Conservation (phyloP, 2,329 filamentous ascomycete species). For the Leptographium radiaticola region DNA sequence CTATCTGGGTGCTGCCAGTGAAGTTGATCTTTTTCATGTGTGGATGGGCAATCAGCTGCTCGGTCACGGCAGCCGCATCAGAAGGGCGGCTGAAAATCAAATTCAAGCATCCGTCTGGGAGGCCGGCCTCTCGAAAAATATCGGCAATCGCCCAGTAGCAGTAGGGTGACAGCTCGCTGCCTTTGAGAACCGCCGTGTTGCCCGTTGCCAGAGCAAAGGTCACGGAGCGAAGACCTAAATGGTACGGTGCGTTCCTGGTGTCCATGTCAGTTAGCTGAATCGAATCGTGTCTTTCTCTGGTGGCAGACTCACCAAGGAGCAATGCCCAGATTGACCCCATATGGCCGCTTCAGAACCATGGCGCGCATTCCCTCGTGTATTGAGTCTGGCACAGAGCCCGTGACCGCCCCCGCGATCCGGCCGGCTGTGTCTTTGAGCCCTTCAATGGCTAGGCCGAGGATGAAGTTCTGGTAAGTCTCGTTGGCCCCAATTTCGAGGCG, state of each 20-base stretch:
- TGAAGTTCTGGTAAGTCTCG: too few species aligned
- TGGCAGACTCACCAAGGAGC: constrained; percentile 66
- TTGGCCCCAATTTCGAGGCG: too few species aligned
- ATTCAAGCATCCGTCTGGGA: constrained; percentile 65
- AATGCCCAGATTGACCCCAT: constrained; percentile 66
- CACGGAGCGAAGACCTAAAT: constrained; percentile 41
- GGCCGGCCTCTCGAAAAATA: constrained; percentile 58
- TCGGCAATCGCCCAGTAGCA: constrained; percentile 49
- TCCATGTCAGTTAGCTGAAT: constrained; percentile 12
- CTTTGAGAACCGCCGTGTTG: constrained; percentile 67
- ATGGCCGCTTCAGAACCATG: constrained; percentile 61
- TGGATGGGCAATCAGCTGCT: constrained; percentile 51
- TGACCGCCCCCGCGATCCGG: too few species aligned
- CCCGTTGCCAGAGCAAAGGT: constrained; percentile 58
- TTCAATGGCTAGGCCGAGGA: too few species aligned
- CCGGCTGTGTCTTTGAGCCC: too few species aligned
- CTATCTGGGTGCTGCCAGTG: constrained; percentile 64
- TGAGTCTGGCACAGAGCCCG: too few species aligned
- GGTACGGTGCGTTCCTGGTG: constrained; percentile 43
- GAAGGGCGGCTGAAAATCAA: constrained; percentile 52
- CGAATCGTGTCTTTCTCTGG: too few species aligned
- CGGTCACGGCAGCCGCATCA: constrained; percentile 55
- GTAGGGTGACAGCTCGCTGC: constrained; percentile 53
- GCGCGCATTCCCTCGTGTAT: constrained; percentile 22
- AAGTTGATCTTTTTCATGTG: constrained; percentile 73